phyloP scores from a whole-genome alignment of 2,329 filamentous ascomycete genomes.

The Fusarium buharicum region DNA sequence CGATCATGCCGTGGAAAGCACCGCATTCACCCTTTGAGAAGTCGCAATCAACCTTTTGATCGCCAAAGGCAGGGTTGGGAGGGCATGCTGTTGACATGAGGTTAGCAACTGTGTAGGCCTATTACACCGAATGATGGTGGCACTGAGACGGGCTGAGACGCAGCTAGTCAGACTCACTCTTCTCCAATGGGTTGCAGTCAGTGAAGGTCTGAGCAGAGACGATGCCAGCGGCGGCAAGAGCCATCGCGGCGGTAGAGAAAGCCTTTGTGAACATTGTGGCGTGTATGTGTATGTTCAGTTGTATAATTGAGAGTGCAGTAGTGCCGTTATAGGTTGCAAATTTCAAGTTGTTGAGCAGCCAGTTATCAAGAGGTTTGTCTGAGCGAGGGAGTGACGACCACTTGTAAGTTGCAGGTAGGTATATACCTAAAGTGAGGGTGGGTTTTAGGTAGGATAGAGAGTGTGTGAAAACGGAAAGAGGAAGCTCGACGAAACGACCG shows the following conservation, averaged over 20 bases:
- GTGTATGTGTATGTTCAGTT: constrained; percentile 10
- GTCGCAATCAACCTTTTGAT: constrained; percentile 67
- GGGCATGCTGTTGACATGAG: constrained; percentile 66
- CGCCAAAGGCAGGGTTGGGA: constrained; percentile 79
- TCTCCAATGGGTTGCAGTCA: constrained; percentile 65
- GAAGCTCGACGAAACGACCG: constrained; percentile 6
- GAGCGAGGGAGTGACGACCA: constrained; percentile 31
- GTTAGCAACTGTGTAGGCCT: constrained; percentile 3
- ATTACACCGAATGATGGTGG: too few relatives aligned
- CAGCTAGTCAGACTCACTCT: constrained; percentile 51
- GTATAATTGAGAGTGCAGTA: neutral
- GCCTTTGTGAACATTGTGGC: constrained; percentile 57
- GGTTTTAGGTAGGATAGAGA: constrained; percentile 1
- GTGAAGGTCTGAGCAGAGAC: constrained; percentile 67
- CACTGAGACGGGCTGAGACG: neutral
- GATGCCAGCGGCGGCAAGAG: constrained; percentile 60
- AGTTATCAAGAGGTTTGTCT: constrained; percentile 29
- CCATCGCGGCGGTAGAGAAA: constrained; percentile 58
- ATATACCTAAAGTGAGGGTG: constrained; percentile 26
- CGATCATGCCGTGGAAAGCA: constrained; percentile 58
- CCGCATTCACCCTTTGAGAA: constrained; percentile 78
- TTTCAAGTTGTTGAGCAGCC: constrained; percentile 14
- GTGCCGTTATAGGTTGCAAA: constrained; percentile 9
- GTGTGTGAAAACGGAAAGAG: constrained; percentile 5
- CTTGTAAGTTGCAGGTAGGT: constrained; percentile 25